A percentile compares a stretch with the other conserved stretches of the same genome.
Conservation (phyloP, 768 basidiomycete species). For the Boletus speciosus region DNA sequence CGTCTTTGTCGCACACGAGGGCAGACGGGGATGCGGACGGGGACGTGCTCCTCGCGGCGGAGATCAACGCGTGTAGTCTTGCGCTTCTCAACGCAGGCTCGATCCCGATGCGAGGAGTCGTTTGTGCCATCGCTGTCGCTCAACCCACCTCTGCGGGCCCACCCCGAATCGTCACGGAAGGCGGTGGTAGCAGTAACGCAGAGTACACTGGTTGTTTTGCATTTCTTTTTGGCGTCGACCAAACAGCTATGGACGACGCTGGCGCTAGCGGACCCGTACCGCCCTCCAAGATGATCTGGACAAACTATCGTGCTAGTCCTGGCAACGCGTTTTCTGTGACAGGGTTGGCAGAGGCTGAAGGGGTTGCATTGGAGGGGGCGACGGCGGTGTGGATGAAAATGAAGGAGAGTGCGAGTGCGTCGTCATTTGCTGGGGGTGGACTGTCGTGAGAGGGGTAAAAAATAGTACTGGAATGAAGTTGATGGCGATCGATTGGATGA, state of each 20-base stretch:
- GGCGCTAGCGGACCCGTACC: slow-evolving; percentile 1
- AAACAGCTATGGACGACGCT: neutral
- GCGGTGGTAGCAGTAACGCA: slow-evolving; percentile 28
- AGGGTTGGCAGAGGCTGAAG: slow-evolving; percentile 43
- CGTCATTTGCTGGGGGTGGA: slow-evolving; percentile 25
- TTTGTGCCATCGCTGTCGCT: slow-evolving; percentile 64
- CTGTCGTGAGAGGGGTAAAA: slow-evolving; percentile 36
- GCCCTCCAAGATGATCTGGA: slow-evolving; percentile 29
- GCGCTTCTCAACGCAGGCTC: slow-evolving; percentile 69
- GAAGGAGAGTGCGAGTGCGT: slow-evolving; percentile 38
- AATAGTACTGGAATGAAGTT: neutral
- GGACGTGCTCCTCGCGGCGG: slow-evolving; percentile 52
- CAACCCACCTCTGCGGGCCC: slow-evolving; percentile 16
- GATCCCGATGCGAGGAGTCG: slow-evolving; percentile 70
- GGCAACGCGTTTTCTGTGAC: slow-evolving; percentile 35
- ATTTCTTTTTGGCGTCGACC: slow-evolving; percentile 46
- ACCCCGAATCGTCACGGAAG: slow-evolving; percentile 45
- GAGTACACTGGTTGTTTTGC: slow-evolving; percentile 62
- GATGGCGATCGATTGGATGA: neutral
- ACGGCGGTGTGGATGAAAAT: slow-evolving; percentile 45
- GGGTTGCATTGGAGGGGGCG: slow-evolving; percentile 48
- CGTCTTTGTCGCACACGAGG: neutral
- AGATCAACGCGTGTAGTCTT: slow-evolving; percentile 68
- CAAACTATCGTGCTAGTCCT: slow-evolving; percentile 17
- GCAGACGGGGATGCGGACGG: slow-evolving; percentile 22